Base-by-base conservation (phyloP, 768 basidiomycete genomes). In the Mycena venus region DNA sequence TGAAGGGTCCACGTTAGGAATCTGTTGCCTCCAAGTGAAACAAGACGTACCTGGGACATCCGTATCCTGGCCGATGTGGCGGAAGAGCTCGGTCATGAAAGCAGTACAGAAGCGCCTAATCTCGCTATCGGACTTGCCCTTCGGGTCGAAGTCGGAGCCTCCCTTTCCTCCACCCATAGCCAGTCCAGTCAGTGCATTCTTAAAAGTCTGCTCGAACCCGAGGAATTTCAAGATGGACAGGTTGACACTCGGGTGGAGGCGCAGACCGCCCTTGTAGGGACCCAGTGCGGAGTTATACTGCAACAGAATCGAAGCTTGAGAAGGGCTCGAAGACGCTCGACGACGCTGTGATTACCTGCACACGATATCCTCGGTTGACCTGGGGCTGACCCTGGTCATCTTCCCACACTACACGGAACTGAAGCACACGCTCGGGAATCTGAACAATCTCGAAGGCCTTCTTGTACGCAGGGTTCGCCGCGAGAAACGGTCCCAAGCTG, bases 161-260 rank as follows among this genome's bases (percentile, higher is more conserved):
- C 93, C 93, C 86, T 95, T 95, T 72, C 91, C 93, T 76, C 93
- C 93, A 77, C 93, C 93, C 92, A 94, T 94, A 84, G 85, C 90
- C 67, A 94, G 85, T 36, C 93, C 93, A 17, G 93, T 94, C 31
- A 95, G 87, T 42, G 93, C 93, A 84, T 95, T 94, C 85, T 94
- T 94, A 90, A 94, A 94, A 74, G 89, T 91, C 83, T 95, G 93
- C 84, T 95, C 93, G 84, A 94, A 93, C 55, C 93, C 93, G 76
- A 95, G 89, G 91, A 95, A 95, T 82, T 95, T 95, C 83, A 95
- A 89, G 85, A 95, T 94, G 78, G 92, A 93, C 44, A 95, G 89
- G 86, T 94, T 94, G 85, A 95, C 93, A 64, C 91, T 90, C 74
- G 93, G 92, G 86, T 94, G 93, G 63, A 95, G 89, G 76, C 93